A percentile compares a stretch with the other conserved stretches of the same genome.
Evolutionary conservation across 1,139 yeast species (phyloP).

Genomic region (Geotrichum aggregatum): DNA sequence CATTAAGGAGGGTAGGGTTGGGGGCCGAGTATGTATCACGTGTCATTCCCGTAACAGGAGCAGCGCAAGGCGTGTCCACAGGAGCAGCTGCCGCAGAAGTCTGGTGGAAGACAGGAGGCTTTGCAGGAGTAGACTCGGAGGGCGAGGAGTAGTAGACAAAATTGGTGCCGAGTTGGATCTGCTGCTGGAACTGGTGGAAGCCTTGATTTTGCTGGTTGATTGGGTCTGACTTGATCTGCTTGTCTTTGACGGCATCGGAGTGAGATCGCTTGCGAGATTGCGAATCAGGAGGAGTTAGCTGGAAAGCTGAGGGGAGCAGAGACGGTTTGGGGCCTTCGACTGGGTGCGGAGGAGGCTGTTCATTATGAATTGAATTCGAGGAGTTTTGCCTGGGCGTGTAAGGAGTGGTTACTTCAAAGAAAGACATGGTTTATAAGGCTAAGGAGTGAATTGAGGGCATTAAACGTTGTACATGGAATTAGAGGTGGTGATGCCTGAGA

Average conservation of each 20-base stretch:
- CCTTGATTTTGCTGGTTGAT: neutral
- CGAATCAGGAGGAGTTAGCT: constrained; percentile 33
- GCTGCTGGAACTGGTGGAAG: constrained; percentile 19
- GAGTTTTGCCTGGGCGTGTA: constrained; percentile 13
- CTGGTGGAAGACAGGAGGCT: neutral
- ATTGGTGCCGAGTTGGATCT: constrained; percentile 15
- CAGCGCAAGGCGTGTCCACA: neutral
- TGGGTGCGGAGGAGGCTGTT: neutral
- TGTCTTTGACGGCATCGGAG: constrained; percentile 13
- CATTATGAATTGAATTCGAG: neutral
- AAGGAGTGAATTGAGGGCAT: neutral
- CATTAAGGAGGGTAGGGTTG: constrained; percentile 7
- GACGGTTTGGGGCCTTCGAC: constrained; percentile 7
- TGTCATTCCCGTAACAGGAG: neutral
- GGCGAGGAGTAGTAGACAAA: constrained; percentile 18
- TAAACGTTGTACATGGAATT: constrained; percentile 1
- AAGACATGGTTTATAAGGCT: constrained; percentile 5
- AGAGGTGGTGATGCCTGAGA: neutral
- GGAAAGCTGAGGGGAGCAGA: constrained; percentile 31
- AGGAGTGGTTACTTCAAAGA: constrained; percentile 12
- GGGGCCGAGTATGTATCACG: neutral
- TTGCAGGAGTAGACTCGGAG: neutral
- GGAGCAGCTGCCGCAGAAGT: constrained; percentile 1
- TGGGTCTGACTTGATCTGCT: neutral
- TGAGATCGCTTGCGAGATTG: constrained; percentile 23